phyloP scores from a whole-genome alignment of 441 rosid species.

The Biscutella laevigata region DNA sequence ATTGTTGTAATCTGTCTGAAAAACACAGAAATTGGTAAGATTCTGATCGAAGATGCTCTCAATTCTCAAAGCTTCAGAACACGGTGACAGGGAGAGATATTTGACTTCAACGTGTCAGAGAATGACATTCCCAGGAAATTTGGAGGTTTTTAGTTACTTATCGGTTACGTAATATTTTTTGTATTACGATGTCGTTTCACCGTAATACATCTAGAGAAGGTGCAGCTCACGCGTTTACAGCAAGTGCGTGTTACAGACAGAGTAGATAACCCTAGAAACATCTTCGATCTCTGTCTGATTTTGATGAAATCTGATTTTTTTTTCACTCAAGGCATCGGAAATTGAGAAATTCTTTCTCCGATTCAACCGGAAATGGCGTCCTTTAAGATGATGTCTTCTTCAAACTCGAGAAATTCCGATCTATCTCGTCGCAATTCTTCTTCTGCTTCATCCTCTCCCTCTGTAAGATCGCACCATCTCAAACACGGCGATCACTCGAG shows the following conservation, averaged over 20 bases:
- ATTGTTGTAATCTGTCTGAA: not conserved
- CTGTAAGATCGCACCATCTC: constrained; percentile 21
- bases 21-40: not conserved
- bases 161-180: constrained; percentile 3
- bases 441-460: constrained; percentile 34
- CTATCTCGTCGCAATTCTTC: constrained; percentile 42
- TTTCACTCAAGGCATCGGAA: not conserved
- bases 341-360: not conserved
- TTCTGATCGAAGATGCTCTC: not conserved
- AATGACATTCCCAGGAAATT: constrained; percentile 14
- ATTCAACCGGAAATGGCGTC: constrained; percentile 41
- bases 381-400: constrained; percentile 50
- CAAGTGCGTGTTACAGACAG: not conserved
- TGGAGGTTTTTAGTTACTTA: not conserved
- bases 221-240: constrained; percentile 8
- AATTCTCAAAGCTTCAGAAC: constrained; percentile 1
- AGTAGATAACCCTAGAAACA: constrained; percentile 7
- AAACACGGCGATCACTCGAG: constrained; percentile 20
- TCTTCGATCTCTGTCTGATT: not conserved
- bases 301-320: not conserved
- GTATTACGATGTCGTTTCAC: not conserved
- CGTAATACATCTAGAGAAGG: not conserved
- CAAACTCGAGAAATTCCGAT: constrained; percentile 61
- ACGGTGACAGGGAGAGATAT: constrained; percentile 12
- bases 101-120: constrained; percentile 14